These are phyloP conservation scores for Pleurotus tuoliensis DNA, from an alignment of 768 basidiomycete species.

Conservation along the genomic window DNA sequence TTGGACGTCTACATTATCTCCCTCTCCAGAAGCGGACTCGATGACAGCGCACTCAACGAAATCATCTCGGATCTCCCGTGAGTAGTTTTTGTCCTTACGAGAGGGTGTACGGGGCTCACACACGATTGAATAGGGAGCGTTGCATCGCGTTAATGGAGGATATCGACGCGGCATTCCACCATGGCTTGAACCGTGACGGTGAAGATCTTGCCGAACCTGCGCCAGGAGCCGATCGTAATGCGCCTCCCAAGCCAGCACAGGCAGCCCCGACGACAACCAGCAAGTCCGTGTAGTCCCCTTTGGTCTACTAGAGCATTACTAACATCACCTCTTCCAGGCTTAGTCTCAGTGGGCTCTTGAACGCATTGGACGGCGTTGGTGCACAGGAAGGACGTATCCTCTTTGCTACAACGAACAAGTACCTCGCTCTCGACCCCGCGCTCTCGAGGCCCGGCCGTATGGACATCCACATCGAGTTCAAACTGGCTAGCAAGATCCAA, in stretches of 20 bases:
- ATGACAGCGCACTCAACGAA: constrained; percentile 55
- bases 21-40: constrained; percentile 57
- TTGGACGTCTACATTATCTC: constrained; percentile 73
- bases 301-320: too few relatives aligned
- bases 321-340: constrained; percentile 27
- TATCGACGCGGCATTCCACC: constrained; percentile 72
- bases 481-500: constrained; percentile 67
- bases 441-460: constrained; percentile 76
- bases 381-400: constrained; percentile 82
- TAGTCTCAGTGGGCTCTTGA: constrained; percentile 71
- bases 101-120: too few relatives aligned
- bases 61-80: constrained; percentile 60
- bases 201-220: not conserved
- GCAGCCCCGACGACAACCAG: constrained; percentile 14
- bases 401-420: constrained; percentile 52
- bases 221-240: not conserved
- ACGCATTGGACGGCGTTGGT: constrained; percentile 75
- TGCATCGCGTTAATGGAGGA: constrained; percentile 84
- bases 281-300: not conserved
- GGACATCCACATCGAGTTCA: constrained; percentile 77
- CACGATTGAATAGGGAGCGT: constrained; percentile 24
- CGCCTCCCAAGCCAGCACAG: not conserved
- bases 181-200: constrained; percentile 37
- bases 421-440: constrained; percentile 65
- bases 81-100: not conserved